Evolutionary conservation across 306 rosid species (phyloP), one percentile per base, ranked within the genome.

Genomic region (Luffa aegyptiaca): DNA sequence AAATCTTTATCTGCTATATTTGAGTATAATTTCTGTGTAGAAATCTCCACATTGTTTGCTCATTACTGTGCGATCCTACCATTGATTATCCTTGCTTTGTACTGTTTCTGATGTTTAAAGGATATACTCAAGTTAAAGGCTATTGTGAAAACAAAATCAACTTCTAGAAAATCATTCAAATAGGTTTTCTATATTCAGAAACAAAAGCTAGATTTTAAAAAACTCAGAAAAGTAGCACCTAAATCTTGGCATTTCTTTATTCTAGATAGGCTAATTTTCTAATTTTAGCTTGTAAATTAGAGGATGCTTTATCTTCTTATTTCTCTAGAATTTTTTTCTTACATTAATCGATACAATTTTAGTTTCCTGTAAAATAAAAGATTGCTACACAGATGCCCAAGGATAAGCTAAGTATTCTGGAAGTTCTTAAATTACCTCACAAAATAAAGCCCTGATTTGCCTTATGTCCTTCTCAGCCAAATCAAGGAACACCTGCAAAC

Each of bases 381-480:
- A 10, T 46, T 46, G 55, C 39, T 13, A 71, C 56, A 21, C 7
- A 56, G 31, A 53, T 12, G 64, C 66, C 80, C 5, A 76, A 16
- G 66, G 12, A 20, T 75, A 39, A 11, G n/a, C 48, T 76, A 56
- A 16, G 36, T 10, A 20, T 39, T 56, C 64, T 8, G 35, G 18
- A n/a, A 53, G n/a, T 52, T 35, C 49, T 76, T 17, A 37, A 76
- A 56, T 83, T 88, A 92, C 98, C 98, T 95, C 98, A 48, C 88
- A 86, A 66, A 95, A 92, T 79, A 95, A 84, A 79, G 89, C 85
- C 72, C 86, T 95, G 69, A 95, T 87, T 90, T 89, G 90, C 83
- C 86, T 91, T 93, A 92, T 89, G 86, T 92, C 98, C 92, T 92
- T 95, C 82, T 91, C 96, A 46, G 93, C 83, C 90, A 95, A 87